Conservation (phyloP, 2,329 filamentous ascomycete species). For the Scortechinia acanthostroma region DNA sequence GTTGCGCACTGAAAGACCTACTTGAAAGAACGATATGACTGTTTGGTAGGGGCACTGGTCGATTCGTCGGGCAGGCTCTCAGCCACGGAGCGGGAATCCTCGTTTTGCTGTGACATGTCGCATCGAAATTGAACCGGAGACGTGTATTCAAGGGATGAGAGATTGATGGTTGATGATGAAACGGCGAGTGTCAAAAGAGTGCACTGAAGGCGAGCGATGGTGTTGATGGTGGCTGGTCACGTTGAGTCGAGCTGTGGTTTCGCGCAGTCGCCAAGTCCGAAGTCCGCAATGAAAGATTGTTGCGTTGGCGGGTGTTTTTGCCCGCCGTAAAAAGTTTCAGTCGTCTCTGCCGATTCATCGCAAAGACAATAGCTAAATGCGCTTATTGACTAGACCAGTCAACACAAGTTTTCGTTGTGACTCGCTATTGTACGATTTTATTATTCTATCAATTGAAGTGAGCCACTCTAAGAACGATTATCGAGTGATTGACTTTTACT, state of each 20-base stretch:
- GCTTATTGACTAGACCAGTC: no score
- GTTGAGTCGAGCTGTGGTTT: background rate
- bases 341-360: no score
- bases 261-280: background rate
- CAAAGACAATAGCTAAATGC: no score
- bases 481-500: no score
- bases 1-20: background rate
- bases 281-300: background rate
- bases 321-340: conserved; percentile 3
- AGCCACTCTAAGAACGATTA: no score
- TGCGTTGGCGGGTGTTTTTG: background rate
- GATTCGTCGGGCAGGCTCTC: background rate
- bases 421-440: no score
- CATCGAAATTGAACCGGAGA: no score
- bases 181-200: no score
- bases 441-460: no score
- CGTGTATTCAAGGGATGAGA: no score
- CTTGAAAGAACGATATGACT: conserved; percentile 1
- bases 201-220: no score
- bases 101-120: background rate
- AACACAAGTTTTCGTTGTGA: no score
- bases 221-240: background rate
- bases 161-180: background rate
- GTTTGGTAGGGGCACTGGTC: background rate
- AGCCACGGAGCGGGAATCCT: background rate